A percentile compares a stretch with the other conserved stretches of the same genome.
Conservation (phyloP, 2,329 filamentous ascomycete species). For the Aspergillus brunneoviolaceus region DNA sequence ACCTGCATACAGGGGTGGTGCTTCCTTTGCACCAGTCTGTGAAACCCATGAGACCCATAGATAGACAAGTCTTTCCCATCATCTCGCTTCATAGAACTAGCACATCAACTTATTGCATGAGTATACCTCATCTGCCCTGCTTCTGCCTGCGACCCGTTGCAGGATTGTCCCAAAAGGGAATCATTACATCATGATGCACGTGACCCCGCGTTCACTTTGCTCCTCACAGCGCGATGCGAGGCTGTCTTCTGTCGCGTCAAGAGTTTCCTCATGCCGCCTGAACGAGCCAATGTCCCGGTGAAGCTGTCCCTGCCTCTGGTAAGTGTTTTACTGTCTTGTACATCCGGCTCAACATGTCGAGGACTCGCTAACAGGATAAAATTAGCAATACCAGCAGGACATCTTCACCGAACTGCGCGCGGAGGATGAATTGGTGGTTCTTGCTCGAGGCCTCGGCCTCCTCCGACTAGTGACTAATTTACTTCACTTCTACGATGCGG, state of each 20-base stretch:
- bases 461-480: conserved; percentile 93
- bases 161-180: not conserved
- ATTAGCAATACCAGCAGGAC: conserved; percentile 82
- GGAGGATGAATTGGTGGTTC: conserved; percentile 90
- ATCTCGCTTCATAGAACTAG: too few species aligned
- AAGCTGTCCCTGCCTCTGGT: conserved; percentile 64
- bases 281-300: conserved; percentile 51
- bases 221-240: conserved; percentile 15
- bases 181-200: conserved; percentile 24
- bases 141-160: too few species aligned
- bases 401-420: conserved; percentile 86
- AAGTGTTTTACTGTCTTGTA: conserved; percentile 16
- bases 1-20: too few species aligned
- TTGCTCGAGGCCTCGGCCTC: conserved; percentile 88
- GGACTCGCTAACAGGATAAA: conserved; percentile 15
- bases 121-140: not conserved
- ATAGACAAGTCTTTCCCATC: too few species aligned
- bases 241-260: conserved; percentile 21
- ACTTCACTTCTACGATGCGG: conserved; percentile 93
- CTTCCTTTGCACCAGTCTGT: too few species aligned
- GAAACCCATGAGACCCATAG: too few species aligned
- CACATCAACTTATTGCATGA: too few species aligned
- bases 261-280: conserved; percentile 43
- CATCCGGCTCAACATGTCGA: not conserved
- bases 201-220: conserved; percentile 19